phyloP scores from a whole-genome alignment of 371 early-diverging fungal species.

The Mucor irregularis region DNA sequence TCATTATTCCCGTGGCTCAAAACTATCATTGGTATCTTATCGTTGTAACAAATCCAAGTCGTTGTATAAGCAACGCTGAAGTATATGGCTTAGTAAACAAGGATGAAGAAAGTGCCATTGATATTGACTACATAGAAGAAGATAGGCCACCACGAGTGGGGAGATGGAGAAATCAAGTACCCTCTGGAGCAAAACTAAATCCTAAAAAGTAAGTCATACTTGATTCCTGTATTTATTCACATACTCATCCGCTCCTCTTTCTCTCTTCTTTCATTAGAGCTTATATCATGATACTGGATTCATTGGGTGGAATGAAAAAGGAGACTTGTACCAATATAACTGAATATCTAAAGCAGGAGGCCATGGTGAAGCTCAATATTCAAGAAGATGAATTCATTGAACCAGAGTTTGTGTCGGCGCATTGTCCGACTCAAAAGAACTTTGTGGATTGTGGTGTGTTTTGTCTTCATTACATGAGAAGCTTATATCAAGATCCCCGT shows the following conservation, averaged over 20 bases:
- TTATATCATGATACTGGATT: conserved; percentile 17
- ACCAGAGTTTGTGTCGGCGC: background rate
- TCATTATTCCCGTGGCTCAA: conserved; percentile 21
- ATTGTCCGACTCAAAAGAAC: conserved; percentile 22
- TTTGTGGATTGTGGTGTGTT: conserved; percentile 24
- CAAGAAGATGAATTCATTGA: conserved; percentile 1
- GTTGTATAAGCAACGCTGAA: background rate
- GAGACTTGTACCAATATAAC: background rate
- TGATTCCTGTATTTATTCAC: background rate
- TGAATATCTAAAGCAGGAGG: conserved; percentile 18
- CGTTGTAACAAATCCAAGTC: conserved; percentile 14
- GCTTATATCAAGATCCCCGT: conserved; percentile 4
- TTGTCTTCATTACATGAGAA: conserved; percentile 17
- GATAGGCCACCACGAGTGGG: background rate
- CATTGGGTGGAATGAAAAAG: conserved; percentile 4
- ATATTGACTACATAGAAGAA: background rate
- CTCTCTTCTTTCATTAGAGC: conserved; percentile 6
- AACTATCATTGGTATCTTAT: conserved; percentile 20
- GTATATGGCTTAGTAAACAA: background rate
- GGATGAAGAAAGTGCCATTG: background rate
- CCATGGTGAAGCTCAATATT: conserved; percentile 3
- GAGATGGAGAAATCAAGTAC: background rate
- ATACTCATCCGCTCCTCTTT: background rate
- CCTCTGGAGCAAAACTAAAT: background rate
- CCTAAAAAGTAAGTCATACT: conserved; percentile 8